Evolutionary conservation across 148 eudicot species (phyloP), one percentile per base, ranked within the genome.

Genomic region (Tetragonia tetragonoides): DNA sequence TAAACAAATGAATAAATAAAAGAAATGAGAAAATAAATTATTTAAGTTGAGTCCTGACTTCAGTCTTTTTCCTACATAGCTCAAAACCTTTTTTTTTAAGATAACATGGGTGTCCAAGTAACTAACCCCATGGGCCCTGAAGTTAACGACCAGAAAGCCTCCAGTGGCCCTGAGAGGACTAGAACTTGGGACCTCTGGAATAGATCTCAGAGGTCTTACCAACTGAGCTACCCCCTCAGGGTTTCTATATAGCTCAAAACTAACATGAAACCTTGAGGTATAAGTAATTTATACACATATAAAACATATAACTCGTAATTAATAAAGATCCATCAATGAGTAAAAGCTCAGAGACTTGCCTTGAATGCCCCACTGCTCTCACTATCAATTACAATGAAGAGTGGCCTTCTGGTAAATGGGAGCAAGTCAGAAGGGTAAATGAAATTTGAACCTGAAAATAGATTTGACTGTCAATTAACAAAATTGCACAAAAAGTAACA

Each of bases 361-460:
- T 90, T 92, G 87, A 91, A 92, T 75, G 88, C 83, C 82, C 76
- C 86, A 75, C 97, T 94, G 79, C 79, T 84, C 77, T 89, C 92
- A 82, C 98, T 94, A 83, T 94, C 98, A 86, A 91, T 84, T 73
- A 94, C 84, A 39, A 91, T 51, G 80, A 94, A 90, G 16, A 94
- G 86, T 21, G 98, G 98, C 87, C 87, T 87, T 84, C 98, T 89
- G 37, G 97, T 89, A 66, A 94, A 94, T 64, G 98, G 97, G 77
- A 90, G 82, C 15, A 94, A 79, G 81, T 94, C 98, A 79, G 88
- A 91, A 53, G 97, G 98, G 82, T 91, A 94, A 75, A 91, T 80
- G 85, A 81, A 87, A 83, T 89, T 88, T 74, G 85, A 77, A 70
- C 94, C 97, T 93, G 90, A 76, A 61, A 83, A 75, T 17, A 63